phyloP scores from a whole-genome alignment of 805 yeast species.

The Hanseniaspora taiwanica region DNA sequence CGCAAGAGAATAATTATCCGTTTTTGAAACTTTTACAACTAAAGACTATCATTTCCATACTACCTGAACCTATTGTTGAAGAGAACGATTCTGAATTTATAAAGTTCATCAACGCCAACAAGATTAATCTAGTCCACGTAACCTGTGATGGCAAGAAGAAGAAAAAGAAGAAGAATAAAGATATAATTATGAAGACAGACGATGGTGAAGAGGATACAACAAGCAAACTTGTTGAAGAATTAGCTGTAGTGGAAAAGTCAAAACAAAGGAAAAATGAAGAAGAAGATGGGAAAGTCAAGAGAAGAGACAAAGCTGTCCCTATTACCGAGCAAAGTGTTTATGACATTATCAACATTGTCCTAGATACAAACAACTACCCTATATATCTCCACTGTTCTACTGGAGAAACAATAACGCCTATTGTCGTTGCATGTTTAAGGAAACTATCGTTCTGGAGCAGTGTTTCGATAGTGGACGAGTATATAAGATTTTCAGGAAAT shows the following conservation, averaged over 20 bases:
- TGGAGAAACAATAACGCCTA: constrained; percentile 78
- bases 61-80: constrained; percentile 57
- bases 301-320: constrained; percentile 75
- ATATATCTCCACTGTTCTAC: constrained; percentile 76
- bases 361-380: constrained; percentile 51
- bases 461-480: constrained; percentile 78
- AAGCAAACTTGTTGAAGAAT: no score
- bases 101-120: constrained; percentile 38
- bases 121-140: constrained; percentile 56
- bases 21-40: constrained; percentile 55
- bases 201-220: constrained; percentile 3
- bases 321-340: constrained; percentile 51
- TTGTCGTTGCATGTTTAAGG: constrained; percentile 76
- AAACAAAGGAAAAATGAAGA: constrained; percentile 9
- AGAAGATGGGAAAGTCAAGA: constrained; percentile 38
- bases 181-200: constrained; percentile 10
- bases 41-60: constrained; percentile 61
- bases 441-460: constrained; percentile 80
- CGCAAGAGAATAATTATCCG: constrained; percentile 57
- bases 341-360: constrained; percentile 45
- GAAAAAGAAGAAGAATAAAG: constrained; percentile 8
- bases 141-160: constrained; percentile 39
- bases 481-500: constrained; percentile 59
- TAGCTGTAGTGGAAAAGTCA: no score
- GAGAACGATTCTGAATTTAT: constrained; percentile 37